Evolutionary conservation across 2,329 filamentous ascomycete species (phyloP), one percentile per base, ranked within the genome.

Genomic region (Penicillium sp.): DNA sequence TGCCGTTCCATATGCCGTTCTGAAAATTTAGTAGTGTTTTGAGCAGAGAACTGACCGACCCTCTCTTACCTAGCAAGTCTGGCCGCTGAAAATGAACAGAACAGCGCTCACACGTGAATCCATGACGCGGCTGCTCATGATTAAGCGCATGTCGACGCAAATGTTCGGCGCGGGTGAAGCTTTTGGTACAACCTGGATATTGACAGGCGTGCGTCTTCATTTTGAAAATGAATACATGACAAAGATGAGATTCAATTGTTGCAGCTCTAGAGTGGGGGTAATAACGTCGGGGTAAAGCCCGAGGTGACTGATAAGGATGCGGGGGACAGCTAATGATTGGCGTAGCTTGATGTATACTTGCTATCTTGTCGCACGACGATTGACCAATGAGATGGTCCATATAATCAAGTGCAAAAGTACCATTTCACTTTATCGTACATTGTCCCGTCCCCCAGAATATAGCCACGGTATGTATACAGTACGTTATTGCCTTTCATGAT

Each of bases 11-110:
- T 81, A 68, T 88, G 85, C 62, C 85, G 77, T 41, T 82, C 84
- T 86, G 56, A 7, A 46, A 16, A 65, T 55, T 72, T 59, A 49
- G 48, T 48, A 48, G 31, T 3, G 35, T 11, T 6, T n/a, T 8
- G 24, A 19, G 19, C 24, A 16, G 19, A 5, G n/a, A 33, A 41
- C 21, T 4, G 11, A 9, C 19, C 3, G 5, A 21, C 10, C 1
- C 13, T 4, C 3, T 6, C 27, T 46, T 73, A 83, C 84, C 81
- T 55, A 86, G 70, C 43, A 87, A 71, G 69, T 87, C 85, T 26
- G 80, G 82, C 45, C 85, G 78, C 64, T 84, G 84, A 69, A 87
- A 87, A 65, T 86, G 83, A 27, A 84, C 83, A 55, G 80, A 79
- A 60, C 86, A 88, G 63, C 85, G 74, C 49, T 79, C 71, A 64